phyloP scores from a whole-genome alignment of 495 filamentous ascomycete genomes.

The Pyronema domesticum region DNA sequence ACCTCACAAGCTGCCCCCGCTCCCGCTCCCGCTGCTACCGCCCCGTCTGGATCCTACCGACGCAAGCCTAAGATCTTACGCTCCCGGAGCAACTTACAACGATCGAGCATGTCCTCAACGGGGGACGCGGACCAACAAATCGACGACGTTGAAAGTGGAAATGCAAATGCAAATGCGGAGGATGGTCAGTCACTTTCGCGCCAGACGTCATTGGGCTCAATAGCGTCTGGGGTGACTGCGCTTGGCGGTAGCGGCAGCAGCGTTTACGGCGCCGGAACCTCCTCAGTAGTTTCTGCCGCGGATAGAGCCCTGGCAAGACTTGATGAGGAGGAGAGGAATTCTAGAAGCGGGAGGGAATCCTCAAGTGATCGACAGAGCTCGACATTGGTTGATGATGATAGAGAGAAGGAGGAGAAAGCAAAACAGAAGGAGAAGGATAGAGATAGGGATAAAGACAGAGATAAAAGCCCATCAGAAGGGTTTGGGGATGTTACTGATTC shows the following conservation, averaged over 20 bases:
- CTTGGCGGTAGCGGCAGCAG: constrained; percentile 28
- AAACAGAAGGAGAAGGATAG: not conserved
- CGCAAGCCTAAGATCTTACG: constrained; percentile 20
- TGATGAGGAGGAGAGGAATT: constrained; percentile 38
- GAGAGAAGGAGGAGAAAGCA: too few species aligned
- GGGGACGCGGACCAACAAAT: constrained; percentile 13
- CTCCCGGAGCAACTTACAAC: constrained; percentile 12
- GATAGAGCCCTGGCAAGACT: constrained; percentile 42
- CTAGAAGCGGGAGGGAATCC: constrained; percentile 22
- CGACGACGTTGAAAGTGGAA: constrained; percentile 17
- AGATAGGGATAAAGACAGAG: not conserved
- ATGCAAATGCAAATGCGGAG: constrained; percentile 11
- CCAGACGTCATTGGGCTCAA: constrained; percentile 78
- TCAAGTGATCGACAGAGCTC: constrained; percentile 7
- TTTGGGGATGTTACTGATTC: not conserved
- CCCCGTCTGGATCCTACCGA: not conserved
- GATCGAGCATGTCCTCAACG: constrained; percentile 18
- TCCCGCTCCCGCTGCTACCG: not conserved
- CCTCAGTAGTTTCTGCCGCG: constrained; percentile 18
- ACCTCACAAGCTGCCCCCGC: not conserved
- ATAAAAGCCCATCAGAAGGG: too few species aligned
- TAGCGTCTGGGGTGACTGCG: constrained; percentile 79
- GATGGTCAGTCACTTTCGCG: constrained; percentile 40
- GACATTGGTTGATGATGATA: too few species aligned
- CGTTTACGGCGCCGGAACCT: constrained; percentile 11